phyloP scores from a whole-genome alignment of 2,329 filamentous ascomycete species.

The Neophaeococcomyces mojaviensis region DNA sequence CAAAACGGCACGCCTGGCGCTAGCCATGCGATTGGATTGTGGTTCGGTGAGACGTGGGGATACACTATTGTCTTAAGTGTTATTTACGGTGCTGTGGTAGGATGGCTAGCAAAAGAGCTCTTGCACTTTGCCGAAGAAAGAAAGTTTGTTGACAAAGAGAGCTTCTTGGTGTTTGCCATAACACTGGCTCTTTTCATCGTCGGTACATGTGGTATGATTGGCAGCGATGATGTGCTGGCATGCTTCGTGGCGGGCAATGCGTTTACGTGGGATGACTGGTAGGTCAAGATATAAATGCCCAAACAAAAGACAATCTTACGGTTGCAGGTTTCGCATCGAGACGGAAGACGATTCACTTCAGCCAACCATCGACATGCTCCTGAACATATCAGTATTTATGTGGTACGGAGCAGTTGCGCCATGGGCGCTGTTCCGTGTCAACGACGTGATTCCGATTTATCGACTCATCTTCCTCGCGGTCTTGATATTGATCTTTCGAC shows the following conservation, averaged over 20 bases:
- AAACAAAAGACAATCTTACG: conserved; percentile 59
- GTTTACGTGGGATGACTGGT: conserved; percentile 70
- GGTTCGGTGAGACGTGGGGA: conserved; percentile 79
- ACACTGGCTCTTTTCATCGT: conserved; percentile 78
- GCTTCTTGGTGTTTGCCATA: conserved; percentile 79
- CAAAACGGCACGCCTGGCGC: conserved; percentile 48
- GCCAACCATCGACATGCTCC: conserved; percentile 87
- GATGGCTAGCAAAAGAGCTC: conserved; percentile 73
- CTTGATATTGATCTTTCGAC: conserved; percentile 66
- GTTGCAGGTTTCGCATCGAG: conserved; percentile 62
- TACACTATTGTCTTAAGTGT: conserved; percentile 76
- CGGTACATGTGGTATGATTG: conserved; percentile 78
- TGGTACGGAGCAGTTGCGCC: conserved; percentile 85
- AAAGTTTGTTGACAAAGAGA: conserved; percentile 77
- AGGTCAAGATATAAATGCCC: conserved; percentile 21
- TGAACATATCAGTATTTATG: conserved; percentile 81
- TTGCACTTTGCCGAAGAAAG: conserved; percentile 77
- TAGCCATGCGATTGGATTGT: conserved; percentile 62
- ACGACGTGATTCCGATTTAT: conserved; percentile 63
- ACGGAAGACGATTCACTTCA: conserved; percentile 88
- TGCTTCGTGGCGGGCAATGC: conserved; percentile 88
- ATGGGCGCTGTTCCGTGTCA: conserved; percentile 63
- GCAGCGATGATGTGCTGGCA: conserved; percentile 81
- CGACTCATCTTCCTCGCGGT: conserved; percentile 67
- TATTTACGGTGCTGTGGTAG: conserved; percentile 67